Percentiles rank a stretch among this genome's conserved stretches.
Conservation (phyloP, 805 yeast genomes). For the Spathaspora gorwiae region DNA sequence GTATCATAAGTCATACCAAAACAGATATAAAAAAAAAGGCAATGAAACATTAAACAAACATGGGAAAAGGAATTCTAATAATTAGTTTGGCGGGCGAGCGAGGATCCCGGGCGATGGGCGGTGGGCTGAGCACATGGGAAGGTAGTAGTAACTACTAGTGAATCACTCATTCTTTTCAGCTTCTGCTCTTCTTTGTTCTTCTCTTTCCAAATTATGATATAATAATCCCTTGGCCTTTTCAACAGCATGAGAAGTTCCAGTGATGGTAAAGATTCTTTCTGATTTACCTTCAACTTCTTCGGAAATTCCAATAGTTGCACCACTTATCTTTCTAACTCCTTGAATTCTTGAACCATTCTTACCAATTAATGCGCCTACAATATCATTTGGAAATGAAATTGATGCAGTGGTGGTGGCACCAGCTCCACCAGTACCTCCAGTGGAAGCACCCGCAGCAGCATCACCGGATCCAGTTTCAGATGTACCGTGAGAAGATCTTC, state of each 20-base stretch:
- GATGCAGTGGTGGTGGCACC: slow-evolving; percentile 27
- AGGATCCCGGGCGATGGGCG: too few species aligned
- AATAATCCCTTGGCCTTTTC: slow-evolving; percentile 57
- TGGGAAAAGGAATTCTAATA: too few species aligned
- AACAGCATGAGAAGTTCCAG: slow-evolving; percentile 53
- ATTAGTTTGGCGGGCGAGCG: too few species aligned
- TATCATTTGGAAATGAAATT: slow-evolving; percentile 66
- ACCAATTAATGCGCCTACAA: slow-evolving; percentile 88
- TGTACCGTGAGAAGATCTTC: neutral
- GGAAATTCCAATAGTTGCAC: slow-evolving; percentile 74
- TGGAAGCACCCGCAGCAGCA: slow-evolving; percentile 2
- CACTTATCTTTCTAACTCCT: slow-evolving; percentile 73
- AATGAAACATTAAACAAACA: too few species aligned
- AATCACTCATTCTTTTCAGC: slow-evolving; percentile 2
- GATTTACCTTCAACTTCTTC: slow-evolving; percentile 61
- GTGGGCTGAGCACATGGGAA: too few species aligned
- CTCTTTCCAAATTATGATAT: slow-evolving; percentile 55
- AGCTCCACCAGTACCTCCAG: neutral
- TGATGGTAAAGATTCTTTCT: slow-evolving; percentile 66
- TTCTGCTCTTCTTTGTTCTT: slow-evolving; percentile 41
- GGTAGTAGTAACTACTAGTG: too few species aligned
- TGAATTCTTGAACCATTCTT: slow-evolving; percentile 81
- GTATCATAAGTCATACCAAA: too few species aligned
- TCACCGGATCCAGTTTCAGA: neutral
- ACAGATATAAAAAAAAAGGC: too few species aligned